Percentiles rank a stretch among this genome's conserved stretches.
Conservation (phyloP, 192 early-diverging fungal genomes). For the Rhizoclosmatium globosum region DNA sequence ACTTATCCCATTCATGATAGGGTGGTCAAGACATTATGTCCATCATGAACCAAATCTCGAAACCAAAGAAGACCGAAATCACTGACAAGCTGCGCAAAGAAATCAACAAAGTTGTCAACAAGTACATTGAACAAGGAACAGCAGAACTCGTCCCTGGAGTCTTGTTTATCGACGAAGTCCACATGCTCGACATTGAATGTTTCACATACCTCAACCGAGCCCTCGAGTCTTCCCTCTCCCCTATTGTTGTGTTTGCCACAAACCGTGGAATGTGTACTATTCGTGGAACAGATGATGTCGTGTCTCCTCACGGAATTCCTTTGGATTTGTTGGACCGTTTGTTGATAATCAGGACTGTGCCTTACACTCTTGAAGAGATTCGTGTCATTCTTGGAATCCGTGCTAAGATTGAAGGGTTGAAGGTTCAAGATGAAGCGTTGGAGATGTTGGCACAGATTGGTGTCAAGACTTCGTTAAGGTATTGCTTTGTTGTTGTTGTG, state of each 20-base stretch:
- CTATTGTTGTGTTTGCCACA: constrained; percentile 98
- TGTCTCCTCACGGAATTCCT: constrained; percentile 87
- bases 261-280: constrained; percentile 94
- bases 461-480: constrained; percentile 91
- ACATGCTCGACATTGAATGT: constrained; percentile 99
- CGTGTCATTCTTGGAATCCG: constrained; percentile 89
- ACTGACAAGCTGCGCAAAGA: constrained; percentile 97
- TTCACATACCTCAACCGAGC: constrained; percentile 99
- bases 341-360: constrained; percentile 91
- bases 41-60: constrained; percentile 98
- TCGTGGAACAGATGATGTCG: constrained; percentile 61
- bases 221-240: constrained; percentile 92
- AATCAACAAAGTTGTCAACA: constrained; percentile 99
- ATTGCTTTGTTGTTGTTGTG: constrained; percentile 32
- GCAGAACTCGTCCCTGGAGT: constrained; percentile 98
- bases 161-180: constrained; percentile 98
- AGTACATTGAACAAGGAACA: constrained; percentile 97
- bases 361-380: constrained; percentile 88
- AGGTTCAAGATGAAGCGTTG: constrained; percentile 86
- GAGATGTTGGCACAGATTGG: constrained; percentile 90
- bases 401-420: constrained; percentile 94
- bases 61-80: constrained; percentile 99
- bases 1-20: constrained; percentile 34
- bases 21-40: constrained; percentile 98
- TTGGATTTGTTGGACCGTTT: constrained; percentile 95